These are phyloP conservation scores for Chaetomium sp. DNA, from an alignment of 2,329 filamentous ascomycete species.

Conservation along the genomic window DNA sequence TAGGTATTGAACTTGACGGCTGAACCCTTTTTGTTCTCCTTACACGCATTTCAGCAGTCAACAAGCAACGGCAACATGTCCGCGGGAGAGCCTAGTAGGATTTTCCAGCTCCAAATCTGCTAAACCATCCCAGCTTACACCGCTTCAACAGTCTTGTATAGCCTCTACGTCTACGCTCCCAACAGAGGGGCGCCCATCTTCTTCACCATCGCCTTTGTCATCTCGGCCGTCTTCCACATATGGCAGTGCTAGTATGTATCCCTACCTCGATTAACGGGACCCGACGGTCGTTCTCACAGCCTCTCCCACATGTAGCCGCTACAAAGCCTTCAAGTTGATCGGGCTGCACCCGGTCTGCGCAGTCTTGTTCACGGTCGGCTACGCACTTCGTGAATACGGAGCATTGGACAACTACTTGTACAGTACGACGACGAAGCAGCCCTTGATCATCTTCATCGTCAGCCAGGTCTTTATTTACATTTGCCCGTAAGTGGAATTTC, in stretches of 20 bases:
- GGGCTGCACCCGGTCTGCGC: not conserved
- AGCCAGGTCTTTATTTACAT: constrained; percentile 1
- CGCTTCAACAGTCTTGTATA: not conserved
- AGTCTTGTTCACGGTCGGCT: not conserved
- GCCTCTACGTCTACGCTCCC: constrained; percentile 6
- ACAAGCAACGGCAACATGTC: no score
- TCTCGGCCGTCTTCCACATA: not conserved
- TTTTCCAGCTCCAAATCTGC: no score
- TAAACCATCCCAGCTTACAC: no score
- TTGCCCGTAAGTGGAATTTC: not conserved
- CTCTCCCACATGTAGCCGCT: not conserved
- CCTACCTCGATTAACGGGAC: no score
- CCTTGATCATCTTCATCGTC: not conserved
- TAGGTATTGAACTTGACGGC: no score
- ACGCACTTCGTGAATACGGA: not conserved
- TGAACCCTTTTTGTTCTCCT: no score
- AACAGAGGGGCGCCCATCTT: constrained; percentile 3
- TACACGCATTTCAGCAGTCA: no score
- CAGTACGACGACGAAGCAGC: not conserved
- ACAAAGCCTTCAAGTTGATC: not conserved
- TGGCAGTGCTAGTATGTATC: not conserved
- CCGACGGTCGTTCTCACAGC: not conserved
- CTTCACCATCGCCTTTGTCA: not conserved
- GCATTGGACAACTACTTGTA: not conserved
- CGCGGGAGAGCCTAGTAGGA: no score